Base-by-base conservation (phyloP, 2,329 filamentous ascomycete species). In the Claviceps lovelessii region DNA sequence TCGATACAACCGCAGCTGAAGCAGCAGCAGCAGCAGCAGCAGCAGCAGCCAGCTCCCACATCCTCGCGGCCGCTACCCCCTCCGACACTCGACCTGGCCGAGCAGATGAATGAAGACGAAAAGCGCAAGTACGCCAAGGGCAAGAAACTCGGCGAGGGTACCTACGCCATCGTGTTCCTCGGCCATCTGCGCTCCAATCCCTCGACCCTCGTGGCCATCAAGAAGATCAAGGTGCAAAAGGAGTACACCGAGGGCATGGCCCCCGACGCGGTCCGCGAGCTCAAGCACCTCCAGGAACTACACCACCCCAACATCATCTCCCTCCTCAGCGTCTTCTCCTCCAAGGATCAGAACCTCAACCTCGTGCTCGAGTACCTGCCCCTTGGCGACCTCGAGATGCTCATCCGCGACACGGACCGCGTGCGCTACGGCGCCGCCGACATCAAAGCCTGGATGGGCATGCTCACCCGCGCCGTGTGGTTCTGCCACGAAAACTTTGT, bases 391-490 rank as follows among this genome's bases (percentile, higher is more conserved):
- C 79, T 98, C 33, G 89, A 97, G 70, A 89, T 90, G 78, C 80
- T 98, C 56, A 95, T 95, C 68, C 88, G 88, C 68, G 90, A 97
- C 70, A 83, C 80, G 35, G 79, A 84, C 49, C 75, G 75, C 54
- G 84, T 96, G 49, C 81, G 83, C 54, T 97, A 97, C 69, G 87
- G 87, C 58, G 81, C 83, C 11, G 86, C 88, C 19, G 93, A 98
- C 69, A 90, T 97, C 69, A 98, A 98, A 70, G 86, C 90, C 17
- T 98, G 93, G 93, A 95, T 96, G 85, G 88, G 87, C 59, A 97
- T 97, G 93, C 79, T 97, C n/a, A 81, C 80, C 33, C 84, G 91
- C 46, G 93, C 87, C 31, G 83, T 97, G 33, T 95, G 89, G 85
- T 98, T 95, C 75, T 97, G 93, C 70, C 93, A 98, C 70, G 88